Evolutionary conservation across 1,284 basidiomycete species (phyloP).

Genomic region (Mixia osmundae): DNA sequence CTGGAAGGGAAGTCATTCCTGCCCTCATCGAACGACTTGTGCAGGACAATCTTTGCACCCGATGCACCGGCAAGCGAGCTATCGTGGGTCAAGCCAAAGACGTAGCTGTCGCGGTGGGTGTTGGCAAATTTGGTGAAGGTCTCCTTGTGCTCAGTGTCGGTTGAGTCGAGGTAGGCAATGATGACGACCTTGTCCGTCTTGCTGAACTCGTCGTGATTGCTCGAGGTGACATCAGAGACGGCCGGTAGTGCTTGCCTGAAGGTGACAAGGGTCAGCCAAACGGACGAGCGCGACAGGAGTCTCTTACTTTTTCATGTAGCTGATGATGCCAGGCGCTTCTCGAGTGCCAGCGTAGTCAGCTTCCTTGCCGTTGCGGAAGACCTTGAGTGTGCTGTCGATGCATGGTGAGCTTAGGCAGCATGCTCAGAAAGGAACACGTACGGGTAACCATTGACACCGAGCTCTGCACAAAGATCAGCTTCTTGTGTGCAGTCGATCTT

Average conservation of each 20-base stretch:
- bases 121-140: conserved; percentile 61
- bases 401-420: not conserved
- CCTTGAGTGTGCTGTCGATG: conserved; percentile 36
- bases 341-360: conserved; percentile 66
- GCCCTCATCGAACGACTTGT: conserved; percentile 81
- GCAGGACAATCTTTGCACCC: conserved; percentile 66
- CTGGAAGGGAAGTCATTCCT: conserved; percentile 38
- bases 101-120: conserved; percentile 67
- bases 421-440: conserved; percentile 24
- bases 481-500: conserved; percentile 50
- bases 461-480: conserved; percentile 56
- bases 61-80: conserved; percentile 43
- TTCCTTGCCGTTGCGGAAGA: conserved; percentile 66
- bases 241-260: conserved; percentile 82
- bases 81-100: conserved; percentile 70
- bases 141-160: conserved; percentile 39
- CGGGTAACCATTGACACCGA: conserved; percentile 81
- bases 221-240: conserved; percentile 50
- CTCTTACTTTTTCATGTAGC: conserved; percentile 94
- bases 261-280: conserved; percentile 4
- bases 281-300: conserved; percentile 8
- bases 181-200: conserved; percentile 74
- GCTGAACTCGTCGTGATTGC: conserved; percentile 64
- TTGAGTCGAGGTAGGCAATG: conserved; percentile 53
- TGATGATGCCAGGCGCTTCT: conserved; percentile 86